Base-by-base conservation (phyloP, 805 yeast genomes). In the Pichia exigua region DNA sequence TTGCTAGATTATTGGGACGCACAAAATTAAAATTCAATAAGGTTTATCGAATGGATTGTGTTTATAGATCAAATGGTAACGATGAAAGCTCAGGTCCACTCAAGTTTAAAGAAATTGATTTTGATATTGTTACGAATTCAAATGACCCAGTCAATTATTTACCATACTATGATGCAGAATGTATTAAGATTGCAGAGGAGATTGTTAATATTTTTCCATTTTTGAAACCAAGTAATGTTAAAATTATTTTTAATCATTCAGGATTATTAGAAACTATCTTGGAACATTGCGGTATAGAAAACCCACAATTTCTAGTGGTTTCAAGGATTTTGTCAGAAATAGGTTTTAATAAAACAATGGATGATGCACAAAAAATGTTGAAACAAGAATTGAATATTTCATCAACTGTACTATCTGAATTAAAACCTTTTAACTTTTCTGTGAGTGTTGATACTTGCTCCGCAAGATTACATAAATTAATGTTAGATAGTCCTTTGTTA, bases 1-100 rank as follows among this genome's bases (percentile, higher is more conserved):
- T 86, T 72, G 99, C 99, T 0, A 73, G 98, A 57, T 74, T 81
- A 47, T 66, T 94, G 32, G 90, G 97, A 2, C 79, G 85, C 50
- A 72, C 73, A n/a, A 75, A 74, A 20, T 57, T 74, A 2, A 72
- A 80, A 2, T 70, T 76, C 3, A 70, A 71, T 50, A 91, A 92
- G 64, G 71, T 85, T 18, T 92, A 73, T 64, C 73, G 95, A 28
- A 79, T 85, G 55, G 95, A 87, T 47, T 80, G 81, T 59, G 98
- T 94, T 1, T 94, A 81, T 64, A 76, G 98, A 47, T 83, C 90
- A 0, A 74, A 77, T 45, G 76, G 71, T 13, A 71, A 71, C 13
- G 71, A 73, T 50, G 73, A 77, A 40, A 84, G 87, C 20, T 79
- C 87, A 1, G 89, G 85, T 22, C 96, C 96, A 0, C 76, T 79